Evolutionary conservation across 2,329 filamentous ascomycete species (phyloP), one percentile per base, ranked within the genome.

Genomic region (Sporothrix schenckii): DNA sequence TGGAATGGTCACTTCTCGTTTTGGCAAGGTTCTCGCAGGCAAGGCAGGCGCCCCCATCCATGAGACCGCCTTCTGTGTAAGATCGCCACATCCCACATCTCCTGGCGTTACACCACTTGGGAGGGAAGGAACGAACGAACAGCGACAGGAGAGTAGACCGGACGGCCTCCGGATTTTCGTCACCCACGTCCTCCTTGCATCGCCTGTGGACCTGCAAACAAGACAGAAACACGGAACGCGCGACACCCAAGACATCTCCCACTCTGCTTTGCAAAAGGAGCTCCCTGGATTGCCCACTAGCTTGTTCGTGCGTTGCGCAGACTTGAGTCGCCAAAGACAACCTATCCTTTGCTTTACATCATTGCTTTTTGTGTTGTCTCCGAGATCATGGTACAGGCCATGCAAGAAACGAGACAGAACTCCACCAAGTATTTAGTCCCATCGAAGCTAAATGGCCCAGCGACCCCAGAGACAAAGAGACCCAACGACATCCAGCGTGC

Each of bases 371-470:
- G n/a, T n/a, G n/a, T n/a, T n/a, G n/a, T n/a, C n/a, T n/a, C n/a
- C 58, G 39, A 61, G 58, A 61, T 44, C 58, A 61, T 47, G 39
- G 58, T 61, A 27, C 60, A 65, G 41, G 24, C 41, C 44, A 65
- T 34, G 60, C 50, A 65, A 41, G 27, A 27, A 27, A 27, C 41
- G 61, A 65, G 61, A 65, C 61, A 49, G 27, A 21, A 27, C 27
- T 65, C 44, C 39, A 47, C 21, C 41, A 27, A 21, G n/a, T 13
- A 19, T 47, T 19, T 44, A 34, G 56, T 39, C 41, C 56, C 56
- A n/a, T 34, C 56, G 34, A 47, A 47, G 14, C 13, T 11, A 44
- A 14, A 14, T 44, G 41, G 30, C 53, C 30, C 30, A 41, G 54
- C 16, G 34, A 14, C n/a, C 58, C 39, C 39, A 27, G 34, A 47